phyloP scores from a whole-genome alignment of 1,284 basidiomycete species.

The Dichomitus squalens region DNA sequence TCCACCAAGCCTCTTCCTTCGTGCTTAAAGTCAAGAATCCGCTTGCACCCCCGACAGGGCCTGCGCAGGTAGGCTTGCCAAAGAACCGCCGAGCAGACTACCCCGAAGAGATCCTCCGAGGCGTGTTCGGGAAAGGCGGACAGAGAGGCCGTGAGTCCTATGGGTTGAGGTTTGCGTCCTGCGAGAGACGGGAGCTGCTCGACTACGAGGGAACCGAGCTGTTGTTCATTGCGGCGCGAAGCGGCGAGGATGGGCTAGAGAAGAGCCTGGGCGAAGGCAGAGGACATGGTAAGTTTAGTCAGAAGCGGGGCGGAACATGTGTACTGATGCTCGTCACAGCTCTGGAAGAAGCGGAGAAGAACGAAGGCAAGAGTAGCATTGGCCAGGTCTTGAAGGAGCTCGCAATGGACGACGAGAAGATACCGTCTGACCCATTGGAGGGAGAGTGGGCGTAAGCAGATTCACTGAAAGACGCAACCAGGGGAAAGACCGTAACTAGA shows the following conservation, averaged over 20 bases:
- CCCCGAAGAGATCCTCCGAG: conserved; percentile 46
- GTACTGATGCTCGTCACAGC: conserved; percentile 22
- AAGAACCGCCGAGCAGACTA: conserved; percentile 44
- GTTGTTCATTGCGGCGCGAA: conserved; percentile 59
- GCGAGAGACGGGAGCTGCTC: conserved; percentile 55
- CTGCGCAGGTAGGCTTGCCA: conserved; percentile 36
- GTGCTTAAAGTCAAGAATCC: conserved; percentile 63
- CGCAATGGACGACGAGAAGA: conserved; percentile 45
- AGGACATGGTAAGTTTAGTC: conserved; percentile 43
- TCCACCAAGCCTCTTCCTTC: conserved; percentile 51
- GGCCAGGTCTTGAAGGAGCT: conserved; percentile 54
- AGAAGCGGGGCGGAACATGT: conserved; percentile 8
- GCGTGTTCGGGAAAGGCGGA: conserved; percentile 49
- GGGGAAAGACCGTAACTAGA: not conserved
- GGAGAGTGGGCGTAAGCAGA: conserved; percentile 45
- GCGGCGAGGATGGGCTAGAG: conserved; percentile 49
- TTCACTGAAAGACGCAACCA: not conserved
- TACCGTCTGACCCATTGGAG: conserved; percentile 52
- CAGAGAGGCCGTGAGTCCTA: conserved; percentile 44
- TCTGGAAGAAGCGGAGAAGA: conserved; percentile 33
- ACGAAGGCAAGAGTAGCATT: conserved; percentile 45
- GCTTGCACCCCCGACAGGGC: conserved; percentile 43
- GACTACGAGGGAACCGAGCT: conserved; percentile 60
- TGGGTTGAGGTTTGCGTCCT: conserved; percentile 55
- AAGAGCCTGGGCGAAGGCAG: conserved; percentile 53